phyloP scores from a whole-genome alignment of 1,139 yeast genomes.

The Suhomyces choctaworum region DNA sequence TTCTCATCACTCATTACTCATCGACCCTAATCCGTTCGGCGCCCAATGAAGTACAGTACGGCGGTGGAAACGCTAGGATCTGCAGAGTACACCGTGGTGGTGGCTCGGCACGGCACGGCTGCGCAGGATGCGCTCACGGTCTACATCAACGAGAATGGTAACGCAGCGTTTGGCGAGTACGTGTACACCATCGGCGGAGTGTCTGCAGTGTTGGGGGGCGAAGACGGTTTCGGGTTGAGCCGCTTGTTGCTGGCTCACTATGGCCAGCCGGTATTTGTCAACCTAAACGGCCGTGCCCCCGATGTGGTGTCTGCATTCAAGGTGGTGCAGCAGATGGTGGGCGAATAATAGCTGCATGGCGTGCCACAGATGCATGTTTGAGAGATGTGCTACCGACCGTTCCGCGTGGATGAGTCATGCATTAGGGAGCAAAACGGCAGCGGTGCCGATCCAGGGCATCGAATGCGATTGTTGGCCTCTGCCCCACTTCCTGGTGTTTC shows the following conservation, averaged over 20 bases:
- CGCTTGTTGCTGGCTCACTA: conserved; percentile 15
- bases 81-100: conserved; percentile 20
- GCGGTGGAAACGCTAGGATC: too few species aligned
- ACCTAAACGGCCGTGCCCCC: conserved; percentile 14
- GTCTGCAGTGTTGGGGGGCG: conserved; percentile 10
- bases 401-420: too few species aligned
- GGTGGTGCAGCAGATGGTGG: conserved; percentile 11
- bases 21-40: too few species aligned
- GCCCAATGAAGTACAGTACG: too few species aligned
- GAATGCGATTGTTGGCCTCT: neutral
- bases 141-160: conserved; percentile 20
- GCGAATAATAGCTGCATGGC: neutral
- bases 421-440: too few species aligned
- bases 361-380: too few species aligned
- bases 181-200: conserved; percentile 21
- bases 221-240: conserved; percentile 8
- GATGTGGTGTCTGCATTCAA: conserved; percentile 16
- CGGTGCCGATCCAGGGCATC: neutral
- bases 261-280: conserved; percentile 18
- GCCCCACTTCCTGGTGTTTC: too few species aligned
- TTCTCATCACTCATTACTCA: too few species aligned
- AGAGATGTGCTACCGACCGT: too few species aligned
- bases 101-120: conserved; percentile 6
- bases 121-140: conserved; percentile 14
- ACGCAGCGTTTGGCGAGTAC: conserved; percentile 20